These are phyloP conservation scores for Arthrinium puccinioides DNA, from an alignment of 2,329 filamentous ascomycete genomes.

Conservation along the genomic window DNA sequence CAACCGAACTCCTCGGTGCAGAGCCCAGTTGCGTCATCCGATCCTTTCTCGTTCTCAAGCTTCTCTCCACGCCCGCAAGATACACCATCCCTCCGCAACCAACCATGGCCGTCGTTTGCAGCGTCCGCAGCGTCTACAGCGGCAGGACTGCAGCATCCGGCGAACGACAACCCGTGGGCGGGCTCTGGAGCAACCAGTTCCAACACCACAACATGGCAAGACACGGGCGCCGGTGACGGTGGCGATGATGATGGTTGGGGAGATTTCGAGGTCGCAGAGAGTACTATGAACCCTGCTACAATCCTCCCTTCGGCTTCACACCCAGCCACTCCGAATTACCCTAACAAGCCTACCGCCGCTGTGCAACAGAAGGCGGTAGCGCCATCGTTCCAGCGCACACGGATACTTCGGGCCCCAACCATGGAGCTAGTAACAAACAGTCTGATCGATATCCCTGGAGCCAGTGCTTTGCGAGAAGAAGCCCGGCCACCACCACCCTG, in stretches of 20 bases:
- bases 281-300: constrained; percentile 6
- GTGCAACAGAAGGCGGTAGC: no score
- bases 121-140: constrained; percentile 11
- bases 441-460: constrained; percentile 30
- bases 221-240: constrained; percentile 24
- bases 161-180: constrained; percentile 2
- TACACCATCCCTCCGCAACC: constrained; percentile 9
- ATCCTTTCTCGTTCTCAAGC: constrained; percentile 13
- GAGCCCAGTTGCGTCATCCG: constrained; percentile 5
- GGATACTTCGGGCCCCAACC: constrained; percentile 40
- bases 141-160: constrained; percentile 1
- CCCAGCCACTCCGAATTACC: no score
- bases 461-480: constrained; percentile 6
- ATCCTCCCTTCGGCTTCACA: no score
- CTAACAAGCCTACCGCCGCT: no score
- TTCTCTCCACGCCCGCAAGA: not conserved
- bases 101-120: constrained; percentile 26
- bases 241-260: constrained; percentile 61
- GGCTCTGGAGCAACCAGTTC: not conserved
- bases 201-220: not conserved
- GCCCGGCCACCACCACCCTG: constrained; percentile 5
- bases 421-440: constrained; percentile 48
- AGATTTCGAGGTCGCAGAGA: constrained; percentile 55
- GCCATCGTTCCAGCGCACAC: constrained; percentile 13
- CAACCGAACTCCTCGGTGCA: constrained; percentile 15